phyloP scores from a whole-genome alignment of 75 land plant genomes.

The Cupressus sempervirens region DNA sequence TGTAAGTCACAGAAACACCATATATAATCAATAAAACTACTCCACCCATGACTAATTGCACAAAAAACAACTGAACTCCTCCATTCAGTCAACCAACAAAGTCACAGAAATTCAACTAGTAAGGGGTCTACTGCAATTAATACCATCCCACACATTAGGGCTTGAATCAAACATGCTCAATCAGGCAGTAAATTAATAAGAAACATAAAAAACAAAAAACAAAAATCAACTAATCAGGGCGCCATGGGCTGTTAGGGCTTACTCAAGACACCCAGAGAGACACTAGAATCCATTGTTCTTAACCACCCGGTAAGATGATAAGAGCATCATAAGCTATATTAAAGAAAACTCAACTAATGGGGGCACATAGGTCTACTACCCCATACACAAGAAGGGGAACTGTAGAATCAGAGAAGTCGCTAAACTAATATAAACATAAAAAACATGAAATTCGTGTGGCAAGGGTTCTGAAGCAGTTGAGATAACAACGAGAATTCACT shows the following conservation, averaged over 20 bases:
- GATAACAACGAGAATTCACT: not conserved
- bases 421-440: not conserved
- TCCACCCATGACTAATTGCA: not conserved
- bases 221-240: not conserved
- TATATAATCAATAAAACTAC: not conserved
- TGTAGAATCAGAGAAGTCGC: not conserved
- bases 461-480: not conserved
- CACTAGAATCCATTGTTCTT: not conserved
- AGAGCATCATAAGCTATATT: not conserved
- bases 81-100: not conserved
- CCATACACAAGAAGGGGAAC: not conserved
- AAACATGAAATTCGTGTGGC: not conserved
- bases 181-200: not conserved
- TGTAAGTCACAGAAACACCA: conserved; percentile 10
- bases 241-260: not conserved
- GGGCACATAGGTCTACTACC: not conserved
- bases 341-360: too few relatives aligned
- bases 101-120: not conserved
- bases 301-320: not conserved
- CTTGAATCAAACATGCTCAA: too few relatives aligned
- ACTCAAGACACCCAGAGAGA: not conserved
- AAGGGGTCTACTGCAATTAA: not conserved
- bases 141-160: not conserved
- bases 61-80: not conserved
- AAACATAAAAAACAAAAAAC: not conserved